Evolutionary conservation across 2,329 filamentous ascomycete genomes (phyloP).

Genomic region (Neopestalotiopsis rosae): DNA sequence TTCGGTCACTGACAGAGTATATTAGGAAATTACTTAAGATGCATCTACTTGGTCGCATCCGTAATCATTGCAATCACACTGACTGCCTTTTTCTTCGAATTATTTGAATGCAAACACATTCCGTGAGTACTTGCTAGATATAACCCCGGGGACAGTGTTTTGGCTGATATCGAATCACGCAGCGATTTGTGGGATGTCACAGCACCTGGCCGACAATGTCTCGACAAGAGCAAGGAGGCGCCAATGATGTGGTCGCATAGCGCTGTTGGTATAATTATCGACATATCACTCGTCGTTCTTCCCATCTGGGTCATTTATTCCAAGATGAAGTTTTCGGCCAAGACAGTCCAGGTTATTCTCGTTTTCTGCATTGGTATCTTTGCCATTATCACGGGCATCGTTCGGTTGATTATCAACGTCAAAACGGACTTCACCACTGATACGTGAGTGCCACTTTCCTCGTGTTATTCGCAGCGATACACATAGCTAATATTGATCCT

Average conservation of each 20-base stretch:
- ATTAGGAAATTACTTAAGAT: conserved; percentile 13
- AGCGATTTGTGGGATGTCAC: conserved; percentile 14
- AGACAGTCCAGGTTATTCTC: conserved; percentile 41
- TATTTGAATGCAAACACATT: conserved; percentile 23
- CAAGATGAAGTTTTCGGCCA: conserved; percentile 41
- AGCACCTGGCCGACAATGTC: conserved; percentile 13
- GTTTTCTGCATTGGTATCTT: conserved; percentile 45
- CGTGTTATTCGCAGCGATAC: background rate
- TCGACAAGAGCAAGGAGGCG: conserved; percentile 15
- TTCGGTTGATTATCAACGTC: conserved; percentile 42
- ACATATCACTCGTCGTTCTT: conserved; percentile 39
- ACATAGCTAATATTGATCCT: background rate
- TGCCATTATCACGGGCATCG: conserved; percentile 42
- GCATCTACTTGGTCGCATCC: conserved; percentile 17
- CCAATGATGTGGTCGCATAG: conserved; percentile 15
- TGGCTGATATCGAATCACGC: background rate
- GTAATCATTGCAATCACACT: conserved; percentile 22
- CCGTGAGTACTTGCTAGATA: background rate
- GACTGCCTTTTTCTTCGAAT: conserved; percentile 22
- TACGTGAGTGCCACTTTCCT: conserved; percentile 20
- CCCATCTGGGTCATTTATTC: conserved; percentile 43
- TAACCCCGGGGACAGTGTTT: background rate
- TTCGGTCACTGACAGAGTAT: background rate
- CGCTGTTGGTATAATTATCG: conserved; percentile 29
- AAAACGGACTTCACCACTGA: conserved; percentile 37